Evolutionary conservation across 2,329 filamentous ascomycete species (phyloP).

Genomic region (Talaromyces sp.): DNA sequence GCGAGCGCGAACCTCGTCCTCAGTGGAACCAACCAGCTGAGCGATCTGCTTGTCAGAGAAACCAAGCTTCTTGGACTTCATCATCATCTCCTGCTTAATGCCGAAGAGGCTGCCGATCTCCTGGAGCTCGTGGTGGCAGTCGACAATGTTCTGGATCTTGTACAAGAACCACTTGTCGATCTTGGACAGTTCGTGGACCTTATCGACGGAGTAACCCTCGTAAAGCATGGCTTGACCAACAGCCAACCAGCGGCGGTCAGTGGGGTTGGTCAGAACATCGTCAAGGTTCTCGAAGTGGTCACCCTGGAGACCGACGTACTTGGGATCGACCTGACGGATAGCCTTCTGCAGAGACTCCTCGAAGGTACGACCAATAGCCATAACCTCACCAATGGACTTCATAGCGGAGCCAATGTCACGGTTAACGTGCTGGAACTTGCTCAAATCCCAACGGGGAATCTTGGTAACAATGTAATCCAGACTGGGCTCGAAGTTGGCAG

Average conservation of each 20-base stretch:
- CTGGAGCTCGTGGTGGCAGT: slow-evolving; percentile 84
- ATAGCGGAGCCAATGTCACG: slow-evolving; percentile 96
- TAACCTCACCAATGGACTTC: slow-evolving; percentile 99
- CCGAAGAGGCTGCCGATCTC: slow-evolving; percentile 79
- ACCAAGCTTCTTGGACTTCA: slow-evolving; percentile 94
- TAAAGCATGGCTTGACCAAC: slow-evolving; percentile 98
- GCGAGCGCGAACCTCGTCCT: slow-evolving; percentile 85
- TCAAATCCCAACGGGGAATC: slow-evolving; percentile 96
- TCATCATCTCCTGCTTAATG: slow-evolving; percentile 83
- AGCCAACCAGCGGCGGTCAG: slow-evolving; percentile 94
- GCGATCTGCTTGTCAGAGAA: slow-evolving; percentile 98
- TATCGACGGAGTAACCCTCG: slow-evolving; percentile 91
- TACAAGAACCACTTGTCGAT: slow-evolving; percentile 99
- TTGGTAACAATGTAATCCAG: slow-evolving; percentile 98
- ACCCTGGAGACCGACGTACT: slow-evolving; percentile 89
- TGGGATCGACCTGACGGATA: slow-evolving; percentile 93
- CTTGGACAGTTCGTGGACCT: slow-evolving; percentile 90
- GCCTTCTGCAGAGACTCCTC: slow-evolving; percentile 99
- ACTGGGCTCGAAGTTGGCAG: slow-evolving; percentile 97
- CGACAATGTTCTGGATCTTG: slow-evolving; percentile 96
- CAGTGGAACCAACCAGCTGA: slow-evolving; percentile 77
- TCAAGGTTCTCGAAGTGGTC: slow-evolving; percentile 94
- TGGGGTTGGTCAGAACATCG: slow-evolving; percentile 85
- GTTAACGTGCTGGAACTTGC: slow-evolving; percentile 99
- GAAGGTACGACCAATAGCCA: slow-evolving; percentile 98